A percentile compares a stretch with the other conserved stretches of the same genome.
Evolutionary conservation across 2,329 filamentous ascomycete species (phyloP).

Genomic region (Blastomyces gilchristii): DNA sequence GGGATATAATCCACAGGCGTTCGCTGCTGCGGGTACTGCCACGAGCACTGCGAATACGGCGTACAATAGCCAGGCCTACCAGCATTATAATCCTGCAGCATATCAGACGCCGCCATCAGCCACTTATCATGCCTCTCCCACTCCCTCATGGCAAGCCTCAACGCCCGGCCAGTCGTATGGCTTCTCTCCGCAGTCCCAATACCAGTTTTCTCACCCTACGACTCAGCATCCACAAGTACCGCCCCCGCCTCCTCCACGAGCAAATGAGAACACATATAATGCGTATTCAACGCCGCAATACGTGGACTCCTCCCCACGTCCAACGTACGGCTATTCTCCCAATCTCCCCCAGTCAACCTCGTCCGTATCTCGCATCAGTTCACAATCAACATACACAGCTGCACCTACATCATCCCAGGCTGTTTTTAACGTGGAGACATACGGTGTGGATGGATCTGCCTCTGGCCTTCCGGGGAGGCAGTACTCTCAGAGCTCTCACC

Average conservation of each 20-base stretch:
- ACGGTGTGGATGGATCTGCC: not conserved
- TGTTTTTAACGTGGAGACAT: conserved; percentile 14
- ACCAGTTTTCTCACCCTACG: conserved; percentile 8
- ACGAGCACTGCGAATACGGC: conserved; percentile 16
- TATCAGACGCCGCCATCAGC: conserved; percentile 33
- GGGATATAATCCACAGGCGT: conserved; percentile 65
- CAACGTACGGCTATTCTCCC: conserved; percentile 22
- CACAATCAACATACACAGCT: conserved; percentile 11
- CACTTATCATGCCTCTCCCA: conserved; percentile 23
- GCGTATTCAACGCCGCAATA: conserved; percentile 27
- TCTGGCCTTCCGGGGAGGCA: not conserved
- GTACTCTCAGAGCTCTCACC: conserved; percentile 1
- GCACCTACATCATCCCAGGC: conserved; percentile 10
- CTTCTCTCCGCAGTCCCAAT: conserved; percentile 22
- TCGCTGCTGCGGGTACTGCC: conserved; percentile 25
- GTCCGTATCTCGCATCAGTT: conserved; percentile 17
- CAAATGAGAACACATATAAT: conserved; percentile 27
- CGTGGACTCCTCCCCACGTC: conserved; percentile 18
- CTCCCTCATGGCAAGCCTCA: conserved; percentile 25
- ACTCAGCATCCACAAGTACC: conserved; percentile 12
- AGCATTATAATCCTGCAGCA: conserved; percentile 43
- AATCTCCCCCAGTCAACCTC: conserved; percentile 17
- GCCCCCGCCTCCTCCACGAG: conserved; percentile 29
- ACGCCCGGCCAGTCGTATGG: conserved; percentile 27
- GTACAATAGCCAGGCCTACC: conserved; percentile 27